Evolutionary conservation across 768 basidiomycete genomes (phyloP).

Genomic region (Clathrus columnatus): DNA sequence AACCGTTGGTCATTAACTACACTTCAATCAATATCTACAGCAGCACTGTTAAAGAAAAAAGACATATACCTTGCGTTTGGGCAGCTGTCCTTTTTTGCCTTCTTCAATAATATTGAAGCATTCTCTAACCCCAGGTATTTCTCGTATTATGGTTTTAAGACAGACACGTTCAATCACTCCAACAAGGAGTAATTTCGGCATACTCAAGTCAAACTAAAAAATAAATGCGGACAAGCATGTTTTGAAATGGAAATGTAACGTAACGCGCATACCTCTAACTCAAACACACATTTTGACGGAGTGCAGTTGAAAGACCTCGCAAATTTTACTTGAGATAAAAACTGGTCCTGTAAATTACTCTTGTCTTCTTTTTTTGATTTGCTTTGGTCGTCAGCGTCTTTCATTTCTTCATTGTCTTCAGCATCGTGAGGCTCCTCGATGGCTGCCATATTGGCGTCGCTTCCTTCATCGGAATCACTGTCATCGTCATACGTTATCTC

Average conservation of each 20-base stretch:
- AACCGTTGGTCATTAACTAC: conserved; percentile 84
- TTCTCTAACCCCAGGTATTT: conserved; percentile 81
- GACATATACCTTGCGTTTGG: conserved; percentile 19
- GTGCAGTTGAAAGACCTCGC: conserved; percentile 71
- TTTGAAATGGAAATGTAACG: neutral
- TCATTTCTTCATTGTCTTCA: conserved; percentile 21
- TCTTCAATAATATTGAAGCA: conserved; percentile 72
- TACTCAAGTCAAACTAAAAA: conserved; percentile 75
- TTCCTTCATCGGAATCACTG: conserved; percentile 45
- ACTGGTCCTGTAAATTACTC: conserved; percentile 37
- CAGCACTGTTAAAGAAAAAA: neutral
- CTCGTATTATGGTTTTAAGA: conserved; percentile 74
- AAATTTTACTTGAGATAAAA: conserved; percentile 50
- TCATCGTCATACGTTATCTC: conserved; percentile 72
- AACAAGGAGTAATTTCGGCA: conserved; percentile 89
- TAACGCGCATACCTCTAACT: conserved; percentile 62
- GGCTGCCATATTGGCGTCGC: conserved; percentile 52
- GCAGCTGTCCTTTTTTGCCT: conserved; percentile 38
- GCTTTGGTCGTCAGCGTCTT: conserved; percentile 18
- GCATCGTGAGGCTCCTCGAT: conserved; percentile 42
- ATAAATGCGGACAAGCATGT: conserved; percentile 2
- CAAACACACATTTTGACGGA: conserved; percentile 59
- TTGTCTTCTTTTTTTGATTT: conserved; percentile 23
- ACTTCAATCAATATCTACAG: conserved; percentile 7
- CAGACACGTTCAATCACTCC: conserved; percentile 89